phyloP scores from a whole-genome alignment of 2,329 filamentous ascomycete species.

The Sarocladium kiliense region DNA sequence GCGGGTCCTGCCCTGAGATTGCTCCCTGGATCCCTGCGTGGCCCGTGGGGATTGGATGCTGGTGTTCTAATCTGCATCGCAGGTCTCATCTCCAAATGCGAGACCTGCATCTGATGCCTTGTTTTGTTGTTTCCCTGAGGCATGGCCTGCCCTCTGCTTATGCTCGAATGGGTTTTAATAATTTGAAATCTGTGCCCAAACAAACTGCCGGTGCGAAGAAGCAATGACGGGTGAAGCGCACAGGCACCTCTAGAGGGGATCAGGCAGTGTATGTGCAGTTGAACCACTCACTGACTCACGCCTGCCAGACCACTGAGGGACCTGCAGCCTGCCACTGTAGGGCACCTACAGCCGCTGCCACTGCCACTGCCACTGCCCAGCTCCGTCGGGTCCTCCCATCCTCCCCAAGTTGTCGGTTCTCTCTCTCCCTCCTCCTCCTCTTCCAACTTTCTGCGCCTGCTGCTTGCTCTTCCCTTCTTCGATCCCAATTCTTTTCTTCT shows the following conservation, averaged over 20 bases:
- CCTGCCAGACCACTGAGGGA: too few relatives aligned
- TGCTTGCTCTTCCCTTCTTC: not conserved
- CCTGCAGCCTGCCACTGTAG: too few relatives aligned
- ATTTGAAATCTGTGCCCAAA: too few relatives aligned
- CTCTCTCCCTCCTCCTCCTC: conserved; percentile 7
- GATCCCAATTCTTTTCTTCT: conserved; percentile 3
- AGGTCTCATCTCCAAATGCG: conserved; percentile 7
- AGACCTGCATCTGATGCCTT: conserved; percentile 8
- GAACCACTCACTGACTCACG: not conserved
- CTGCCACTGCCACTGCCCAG: not conserved
- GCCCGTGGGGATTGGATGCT: not conserved
- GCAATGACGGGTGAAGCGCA: not conserved
- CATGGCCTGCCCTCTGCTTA: not conserved
- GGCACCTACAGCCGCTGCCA: not conserved
- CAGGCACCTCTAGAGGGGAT: too few relatives aligned
- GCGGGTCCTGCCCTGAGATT: conserved; percentile 1
- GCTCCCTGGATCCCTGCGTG: not conserved
- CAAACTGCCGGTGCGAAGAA: not conserved
- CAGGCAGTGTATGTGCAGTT: not conserved
- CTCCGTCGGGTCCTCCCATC: not conserved
- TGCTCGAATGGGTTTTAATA: not conserved
- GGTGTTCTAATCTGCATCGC: not conserved
- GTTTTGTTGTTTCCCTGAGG: not conserved
- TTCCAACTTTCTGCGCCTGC: not conserved
- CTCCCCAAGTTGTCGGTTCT: not conserved